phyloP scores from a whole-genome alignment of 2,329 filamentous ascomycete species.

The Dissoconium aciculare region DNA sequence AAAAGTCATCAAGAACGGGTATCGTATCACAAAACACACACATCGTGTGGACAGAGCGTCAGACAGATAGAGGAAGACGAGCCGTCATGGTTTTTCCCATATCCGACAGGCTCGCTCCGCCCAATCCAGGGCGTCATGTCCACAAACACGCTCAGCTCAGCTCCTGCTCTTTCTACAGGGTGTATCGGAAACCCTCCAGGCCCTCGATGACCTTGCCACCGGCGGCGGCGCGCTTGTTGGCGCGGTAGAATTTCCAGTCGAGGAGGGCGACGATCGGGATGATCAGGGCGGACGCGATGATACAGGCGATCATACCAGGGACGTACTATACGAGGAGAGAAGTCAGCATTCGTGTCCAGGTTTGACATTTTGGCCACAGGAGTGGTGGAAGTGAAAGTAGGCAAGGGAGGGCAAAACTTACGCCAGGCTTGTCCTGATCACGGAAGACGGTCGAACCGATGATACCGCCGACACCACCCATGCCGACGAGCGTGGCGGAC shows the following conservation, averaged over 20 bases:
- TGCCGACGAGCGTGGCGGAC: slow-evolving; percentile 59
- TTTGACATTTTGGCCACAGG: no score
- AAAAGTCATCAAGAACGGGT: no score
- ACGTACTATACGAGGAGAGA: slow-evolving; percentile 12
- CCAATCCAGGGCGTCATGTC: no score
- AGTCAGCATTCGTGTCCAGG: not conserved
- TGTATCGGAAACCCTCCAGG: slow-evolving; percentile 23
- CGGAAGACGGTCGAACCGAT: slow-evolving; percentile 23
- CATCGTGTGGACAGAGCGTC: no score
- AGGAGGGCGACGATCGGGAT: slow-evolving; percentile 20
- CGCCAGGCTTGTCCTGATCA: slow-evolving; percentile 19
- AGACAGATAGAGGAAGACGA: no score
- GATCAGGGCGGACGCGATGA: slow-evolving; percentile 18
- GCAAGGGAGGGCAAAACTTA: not conserved
- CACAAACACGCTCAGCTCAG: no score
- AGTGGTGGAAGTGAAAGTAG: no score
- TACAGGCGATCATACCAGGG: slow-evolving; percentile 21
- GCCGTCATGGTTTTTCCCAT: no score
- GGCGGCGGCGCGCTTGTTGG: slow-evolving; percentile 22
- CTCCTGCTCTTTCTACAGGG: slow-evolving; percentile 18
- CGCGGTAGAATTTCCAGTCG: slow-evolving; percentile 20
- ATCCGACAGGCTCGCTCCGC: no score
- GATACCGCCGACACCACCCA: slow-evolving; percentile 67
- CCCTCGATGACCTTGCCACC: slow-evolving; percentile 25
- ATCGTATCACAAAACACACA: no score